Evolutionary conservation across 306 rosid genomes (phyloP), one percentile per base, ranked within the genome.

Genomic region (Lathyrus tuberosus): DNA sequence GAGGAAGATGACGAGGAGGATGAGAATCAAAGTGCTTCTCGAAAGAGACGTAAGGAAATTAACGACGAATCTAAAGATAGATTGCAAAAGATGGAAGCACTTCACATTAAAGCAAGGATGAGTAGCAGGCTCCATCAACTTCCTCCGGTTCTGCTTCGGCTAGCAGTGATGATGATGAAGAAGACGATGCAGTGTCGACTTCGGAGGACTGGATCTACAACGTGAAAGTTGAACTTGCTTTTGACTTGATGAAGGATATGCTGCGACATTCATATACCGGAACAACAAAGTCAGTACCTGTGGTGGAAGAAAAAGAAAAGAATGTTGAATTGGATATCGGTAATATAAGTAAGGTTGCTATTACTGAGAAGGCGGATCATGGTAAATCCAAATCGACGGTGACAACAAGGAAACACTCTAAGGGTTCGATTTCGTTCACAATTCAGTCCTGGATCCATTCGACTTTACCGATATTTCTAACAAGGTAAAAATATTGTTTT

Each of bases 211-310:
- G 51, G 3, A 22, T 62, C 15, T 62, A 62, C 10, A 42, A 49
- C 2, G 51, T 40, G 67, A 62, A 62, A 15, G 14, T 84, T 58
- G 85, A 86, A 46, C 96, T 93, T 6, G 56, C 65, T 58, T 70
- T 89, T 4, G 98, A 89, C 48, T 75, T 92, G 68, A 86, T 75
- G 86, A 89, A 87, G 67, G 69, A 82, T 14, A 72, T 77, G 86
- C 73, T 92, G 52, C 77, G 89, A 9, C 80, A 71, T 0, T 63
- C 91, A 1, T 92, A 89, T 43, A 51, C 40, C 1, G 82, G 57
- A 46, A 42, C 71, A 67, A 62, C 40, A n/a, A 8, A 6, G 38
- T 33, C 38, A 0, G 67, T 13, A 4, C 46, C 28, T 2, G 4
- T 3, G 33, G 16, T 2, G 4, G 74, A 79, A 78, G 92, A 87